Evolutionary conservation across 495 filamentous ascomycete species (phyloP), one percentile per base, ranked within the genome.

Genomic region (Aspergillus indologenus): DNA sequence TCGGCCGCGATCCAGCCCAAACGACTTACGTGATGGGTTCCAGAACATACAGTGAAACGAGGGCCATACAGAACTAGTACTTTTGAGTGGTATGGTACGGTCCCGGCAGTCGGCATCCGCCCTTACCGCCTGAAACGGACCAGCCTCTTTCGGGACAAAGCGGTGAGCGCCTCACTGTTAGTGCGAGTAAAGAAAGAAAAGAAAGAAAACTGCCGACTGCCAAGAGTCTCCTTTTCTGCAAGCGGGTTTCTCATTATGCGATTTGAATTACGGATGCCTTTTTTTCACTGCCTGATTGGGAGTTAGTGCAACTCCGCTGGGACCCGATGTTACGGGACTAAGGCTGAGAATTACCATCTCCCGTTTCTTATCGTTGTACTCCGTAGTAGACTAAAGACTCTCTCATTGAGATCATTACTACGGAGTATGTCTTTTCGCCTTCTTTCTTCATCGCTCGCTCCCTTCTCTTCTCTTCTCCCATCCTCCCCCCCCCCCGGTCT

Each of bases 381-480:
- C n/a, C n/a, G n/a, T n/a, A n/a, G n/a, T n/a, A n/a, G n/a, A n/a
- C n/a, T n/a, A n/a, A n/a, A n/a, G n/a, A n/a, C n/a, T n/a, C n/a
- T 23, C 29, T 58, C 23, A 20, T 51, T 62, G 56, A 62, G 40
- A 55, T 62, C 60, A 58, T 56, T 54, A 40, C 34, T 40, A 40
- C 34, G 7, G 2, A 11, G 12, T 40, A 2, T 15, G 5, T 40
- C 12, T 40, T 40, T 2, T 15, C 12, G 2, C 12, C 12, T 14
- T 40, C 12, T 31, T 51, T 21, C 18, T 31, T 51, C 23, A 22
- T 24, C 15, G 15, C 18, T 50, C 20, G 47, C 47, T 50, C 11
- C 12, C 22, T 15, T n/a, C 21, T n/a, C 19, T 50, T 26, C 8
- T 31, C 17, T n/a, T 50, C 47, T 26, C 20, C 19, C 23, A 48